These are phyloP conservation scores for Clitoria ternatea DNA, from an alignment of 306 rosid genomes.

Conservation along the genomic window DNA sequence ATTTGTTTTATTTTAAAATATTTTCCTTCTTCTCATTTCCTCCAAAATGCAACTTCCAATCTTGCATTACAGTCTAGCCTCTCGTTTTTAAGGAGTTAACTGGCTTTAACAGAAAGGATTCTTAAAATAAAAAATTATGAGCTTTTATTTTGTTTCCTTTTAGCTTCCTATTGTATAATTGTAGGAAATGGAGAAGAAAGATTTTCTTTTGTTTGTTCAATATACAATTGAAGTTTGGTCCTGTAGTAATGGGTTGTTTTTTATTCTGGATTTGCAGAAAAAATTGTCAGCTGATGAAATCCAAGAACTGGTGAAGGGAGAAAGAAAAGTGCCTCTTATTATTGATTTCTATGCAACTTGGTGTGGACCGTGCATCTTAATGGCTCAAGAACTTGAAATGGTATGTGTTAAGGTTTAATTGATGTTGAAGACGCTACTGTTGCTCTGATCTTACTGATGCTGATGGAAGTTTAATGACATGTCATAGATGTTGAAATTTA, in stretches of 20 bases:
- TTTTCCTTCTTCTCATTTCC: too few species aligned
- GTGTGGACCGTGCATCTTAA: slow-evolving; percentile 94
- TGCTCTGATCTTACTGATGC: not conserved
- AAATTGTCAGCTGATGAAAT: slow-evolving; percentile 75
- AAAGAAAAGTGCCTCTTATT: slow-evolving; percentile 75
- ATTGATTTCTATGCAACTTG: slow-evolving; percentile 92
- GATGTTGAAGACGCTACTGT: not conserved
- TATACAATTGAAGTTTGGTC: not conserved
- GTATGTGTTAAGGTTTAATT: slow-evolving; percentile 46
- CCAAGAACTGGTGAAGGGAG: slow-evolving; percentile 88
- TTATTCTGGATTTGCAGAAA: slow-evolving; percentile 54
- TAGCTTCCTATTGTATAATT: not conserved
- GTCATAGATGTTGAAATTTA: not conserved
- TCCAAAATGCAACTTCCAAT: too few species aligned
- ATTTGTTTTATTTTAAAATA: too few species aligned
- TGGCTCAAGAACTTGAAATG: slow-evolving; percentile 99
- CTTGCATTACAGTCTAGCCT: too few species aligned
- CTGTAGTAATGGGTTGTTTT: not conserved
- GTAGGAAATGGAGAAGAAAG: not conserved
- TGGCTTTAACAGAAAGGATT: too few species aligned
- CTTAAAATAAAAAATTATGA: too few species aligned
- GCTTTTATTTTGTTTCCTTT: not conserved
- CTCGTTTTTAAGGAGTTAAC: too few species aligned
- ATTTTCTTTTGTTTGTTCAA: not conserved
- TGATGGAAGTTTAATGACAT: not conserved